Conservation (phyloP, 345 rosid species). For the Trapa incisa region DNA sequence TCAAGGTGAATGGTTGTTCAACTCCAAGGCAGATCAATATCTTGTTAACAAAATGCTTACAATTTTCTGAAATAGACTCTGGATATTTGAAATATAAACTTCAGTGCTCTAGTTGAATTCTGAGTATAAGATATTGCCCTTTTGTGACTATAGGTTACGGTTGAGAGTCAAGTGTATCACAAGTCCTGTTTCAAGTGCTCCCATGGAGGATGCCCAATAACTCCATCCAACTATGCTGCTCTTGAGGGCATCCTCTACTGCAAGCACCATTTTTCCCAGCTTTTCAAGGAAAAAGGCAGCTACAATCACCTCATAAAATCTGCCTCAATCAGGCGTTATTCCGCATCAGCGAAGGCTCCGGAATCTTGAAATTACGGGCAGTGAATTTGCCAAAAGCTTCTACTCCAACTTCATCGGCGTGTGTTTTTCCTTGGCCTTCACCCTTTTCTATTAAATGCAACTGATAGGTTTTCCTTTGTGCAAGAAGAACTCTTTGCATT, state of each 20-base stretch:
- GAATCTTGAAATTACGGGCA: neutral
- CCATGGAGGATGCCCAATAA: conserved; percentile 80
- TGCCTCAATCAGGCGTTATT: conserved; percentile 52
- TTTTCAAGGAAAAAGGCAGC: conserved; percentile 97
- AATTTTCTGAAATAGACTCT: neutral
- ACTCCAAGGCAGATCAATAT: neutral
- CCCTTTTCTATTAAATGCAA: neutral
- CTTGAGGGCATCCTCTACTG: conserved; percentile 87
- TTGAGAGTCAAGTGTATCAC: conserved; percentile 77
- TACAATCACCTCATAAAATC: conserved; percentile 84
- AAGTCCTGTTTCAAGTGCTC: conserved; percentile 94
- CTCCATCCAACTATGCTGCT: conserved; percentile 96
- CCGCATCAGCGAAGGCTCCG: conserved; percentile 40
- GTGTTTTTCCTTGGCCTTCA: neutral
- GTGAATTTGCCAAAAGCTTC: conserved; percentile 1
- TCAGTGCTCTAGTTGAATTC: neutral
- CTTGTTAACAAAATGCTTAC: neutral
- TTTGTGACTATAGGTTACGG: conserved; percentile 47
- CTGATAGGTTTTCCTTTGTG: neutral
- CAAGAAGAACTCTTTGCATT: neutral
- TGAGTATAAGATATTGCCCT: neutral
- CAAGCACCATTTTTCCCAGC: conserved; percentile 94
- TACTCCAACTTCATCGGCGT: neutral
- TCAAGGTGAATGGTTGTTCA: no score
- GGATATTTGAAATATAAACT: neutral